These are phyloP conservation scores for Cystobasidium pallidum DNA, from an alignment of 1,284 basidiomycete genomes.

Conservation along the genomic window DNA sequence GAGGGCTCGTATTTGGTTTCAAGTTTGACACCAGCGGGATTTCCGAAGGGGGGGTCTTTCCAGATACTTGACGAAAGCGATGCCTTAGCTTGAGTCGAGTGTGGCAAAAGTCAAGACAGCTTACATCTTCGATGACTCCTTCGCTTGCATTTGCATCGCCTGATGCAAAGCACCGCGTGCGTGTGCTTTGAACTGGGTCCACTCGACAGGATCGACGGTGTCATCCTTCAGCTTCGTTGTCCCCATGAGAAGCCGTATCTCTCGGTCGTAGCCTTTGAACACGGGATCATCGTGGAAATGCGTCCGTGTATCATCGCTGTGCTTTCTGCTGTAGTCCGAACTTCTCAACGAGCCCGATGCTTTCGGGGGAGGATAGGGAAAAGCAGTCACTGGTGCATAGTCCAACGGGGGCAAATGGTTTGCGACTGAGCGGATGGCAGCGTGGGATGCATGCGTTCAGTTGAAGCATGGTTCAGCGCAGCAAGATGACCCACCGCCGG, in stretches of 20 bases:
- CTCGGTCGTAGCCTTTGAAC: conserved; percentile 8
- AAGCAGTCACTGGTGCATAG: neutral
- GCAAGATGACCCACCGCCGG: conserved; percentile 2
- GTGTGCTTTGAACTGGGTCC: conserved; percentile 10
- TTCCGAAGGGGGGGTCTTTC: conserved; percentile 30
- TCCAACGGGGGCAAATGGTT: conserved; percentile 23
- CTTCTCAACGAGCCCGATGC: neutral
- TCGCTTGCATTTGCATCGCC: conserved; percentile 1
- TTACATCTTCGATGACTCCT: conserved; percentile 20
- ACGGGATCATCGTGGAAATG: conserved; percentile 13
- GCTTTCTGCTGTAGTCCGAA: neutral
- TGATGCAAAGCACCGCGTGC: conserved; percentile 3
- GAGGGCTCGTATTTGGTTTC: conserved; percentile 5
- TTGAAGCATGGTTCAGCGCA: neutral
- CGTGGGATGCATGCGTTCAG: no score
- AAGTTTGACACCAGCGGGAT: neutral
- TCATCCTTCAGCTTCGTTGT: conserved; percentile 19
- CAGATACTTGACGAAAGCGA: conserved; percentile 10
- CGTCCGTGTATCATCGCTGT: neutral
- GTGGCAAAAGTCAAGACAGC: neutral
- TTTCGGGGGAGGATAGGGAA: conserved; percentile 10
- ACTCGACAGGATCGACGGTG: conserved; percentile 20
- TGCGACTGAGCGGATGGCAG: conserved; percentile 11
- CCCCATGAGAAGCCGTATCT: conserved; percentile 4
- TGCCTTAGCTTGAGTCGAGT: neutral